Conservation (phyloP, 2,329 filamentous ascomycete genomes). For the Fusarium clavum region DNA sequence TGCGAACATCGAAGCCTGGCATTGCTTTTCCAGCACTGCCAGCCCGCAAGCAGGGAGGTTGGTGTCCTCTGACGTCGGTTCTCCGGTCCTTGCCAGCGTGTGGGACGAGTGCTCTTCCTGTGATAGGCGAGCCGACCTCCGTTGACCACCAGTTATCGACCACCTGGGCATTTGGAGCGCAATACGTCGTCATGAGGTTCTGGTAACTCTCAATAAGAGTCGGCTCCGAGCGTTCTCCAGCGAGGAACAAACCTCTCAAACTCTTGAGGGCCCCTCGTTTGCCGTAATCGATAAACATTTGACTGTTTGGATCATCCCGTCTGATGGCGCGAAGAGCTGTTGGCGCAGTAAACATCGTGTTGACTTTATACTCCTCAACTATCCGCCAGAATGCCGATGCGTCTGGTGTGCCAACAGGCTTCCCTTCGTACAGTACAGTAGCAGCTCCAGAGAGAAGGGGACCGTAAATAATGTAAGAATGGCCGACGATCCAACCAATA, state of each 20-base stretch:
- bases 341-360: conserved; percentile 85
- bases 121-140: conserved; percentile 69
- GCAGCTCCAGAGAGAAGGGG: conserved; percentile 87
- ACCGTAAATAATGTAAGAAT: conserved; percentile 89
- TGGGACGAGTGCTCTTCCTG: conserved; percentile 66
- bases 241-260: conserved; percentile 82
- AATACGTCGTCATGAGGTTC: conserved; percentile 74
- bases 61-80: conserved; percentile 54
- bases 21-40: conserved; percentile 91
- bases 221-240: conserved; percentile 90
- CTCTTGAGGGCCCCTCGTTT: conserved; percentile 76
- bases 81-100: conserved; percentile 67
- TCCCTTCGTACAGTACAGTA: conserved; percentile 93
- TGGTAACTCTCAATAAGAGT: conserved; percentile 87
- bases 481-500: conserved; percentile 80
- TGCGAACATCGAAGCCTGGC: conserved; percentile 88
- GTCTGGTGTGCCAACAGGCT: conserved; percentile 89
- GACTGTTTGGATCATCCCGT: conserved; percentile 83
- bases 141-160: conserved; percentile 73
- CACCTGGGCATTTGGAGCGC: conserved; percentile 67
- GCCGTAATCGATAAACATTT: conserved; percentile 71
- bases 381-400: conserved; percentile 91
- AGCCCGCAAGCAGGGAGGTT: conserved; percentile 73
- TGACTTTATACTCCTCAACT: conserved; percentile 86
- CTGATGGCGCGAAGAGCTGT: conserved; percentile 89